These are phyloP conservation scores for Globisporangium nagaii DNA, from an alignment of 352 stramenopile species.

Conservation along the genomic window DNA sequence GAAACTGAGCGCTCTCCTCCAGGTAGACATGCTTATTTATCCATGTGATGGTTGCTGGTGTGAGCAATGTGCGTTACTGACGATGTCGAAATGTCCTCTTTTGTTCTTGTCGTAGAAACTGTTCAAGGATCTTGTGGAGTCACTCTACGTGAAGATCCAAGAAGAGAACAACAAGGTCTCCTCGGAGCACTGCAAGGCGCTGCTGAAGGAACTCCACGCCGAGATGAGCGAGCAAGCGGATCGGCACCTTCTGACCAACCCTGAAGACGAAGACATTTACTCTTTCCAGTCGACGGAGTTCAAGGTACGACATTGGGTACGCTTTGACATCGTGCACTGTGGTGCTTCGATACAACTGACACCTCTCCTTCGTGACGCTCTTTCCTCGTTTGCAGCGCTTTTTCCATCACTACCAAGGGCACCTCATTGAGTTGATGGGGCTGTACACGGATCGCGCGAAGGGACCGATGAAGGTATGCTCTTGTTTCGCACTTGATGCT, in stretches of 20 bases:
- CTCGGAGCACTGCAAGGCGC: slow-evolving; percentile 42
- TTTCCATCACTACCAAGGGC: slow-evolving; percentile 64
- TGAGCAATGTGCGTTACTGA: too few species aligned
- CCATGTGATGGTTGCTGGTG: too few species aligned
- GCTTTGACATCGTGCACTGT: neutral
- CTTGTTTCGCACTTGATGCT: neutral
- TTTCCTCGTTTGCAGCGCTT: slow-evolving; percentile 35
- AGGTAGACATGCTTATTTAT: slow-evolving; percentile 25
- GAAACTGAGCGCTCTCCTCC: slow-evolving; percentile 55
- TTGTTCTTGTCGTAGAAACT: slow-evolving; percentile 47
- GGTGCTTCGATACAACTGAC: neutral
- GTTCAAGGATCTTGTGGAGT: slow-evolving; percentile 70
- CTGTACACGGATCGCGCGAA: slow-evolving; percentile 63
- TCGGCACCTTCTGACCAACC: slow-evolving; percentile 31
- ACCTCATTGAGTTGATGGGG: slow-evolving; percentile 64
- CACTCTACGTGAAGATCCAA: slow-evolving; percentile 54
- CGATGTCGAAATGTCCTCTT: neutral
- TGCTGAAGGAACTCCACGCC: slow-evolving; percentile 50
- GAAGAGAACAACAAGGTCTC: slow-evolving; percentile 75
- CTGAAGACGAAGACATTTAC: slow-evolving; percentile 54
- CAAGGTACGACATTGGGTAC: slow-evolving; percentile 32
- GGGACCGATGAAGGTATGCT: slow-evolving; percentile 48
- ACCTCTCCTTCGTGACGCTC: neutral
- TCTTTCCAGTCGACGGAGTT: slow-evolving; percentile 62
- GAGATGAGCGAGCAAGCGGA: slow-evolving; percentile 59